Evolutionary conservation across 768 basidiomycete genomes (phyloP), one percentile per base, ranked within the genome.

Genomic region (Erythrobasidium yunnanense): DNA sequence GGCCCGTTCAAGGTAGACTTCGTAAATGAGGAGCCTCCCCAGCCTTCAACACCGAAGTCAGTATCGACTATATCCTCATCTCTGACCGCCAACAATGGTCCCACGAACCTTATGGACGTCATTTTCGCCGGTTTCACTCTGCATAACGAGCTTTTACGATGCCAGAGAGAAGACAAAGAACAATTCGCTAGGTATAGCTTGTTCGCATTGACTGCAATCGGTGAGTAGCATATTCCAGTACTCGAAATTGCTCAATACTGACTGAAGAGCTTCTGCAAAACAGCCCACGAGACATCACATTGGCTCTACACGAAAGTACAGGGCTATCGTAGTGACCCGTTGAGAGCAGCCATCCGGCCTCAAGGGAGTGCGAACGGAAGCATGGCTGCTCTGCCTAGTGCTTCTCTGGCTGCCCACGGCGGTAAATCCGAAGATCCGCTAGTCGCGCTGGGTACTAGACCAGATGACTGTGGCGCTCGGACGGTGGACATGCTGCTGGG

Each of bases 251-350:
- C n/a, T n/a, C n/a, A n/a, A 42, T n/a, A 42, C 38, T 42, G 38
- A 42, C n/a, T 11, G n/a, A 42, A 42, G 38, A 42, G 11, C n/a
- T 11, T 42, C n/a, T 20, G 42, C 50, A 11, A 32, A 47, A 13
- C 29, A 63, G 60, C 52, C 25, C 60, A 63, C 47, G 60, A 63
- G 46, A 30, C 60, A 25, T 29, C 60, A 25, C 60, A 63, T 32
- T 63, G 60, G 60, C 42, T 63, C 45, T 34, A 50, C 18, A 63
- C 60, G 2, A 63, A 63, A 32, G 52, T 63, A 3, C 60, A 63
- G 4, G 60, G 60, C 4, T 63, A 47, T 49, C n/a, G 60, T 29
- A 25, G 45, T 3, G 60, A 63, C 34, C 6, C 18, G 7, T 7
- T 32, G 11, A 13, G 60, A 4, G 3, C 22, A 32, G 47, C 32